Evolutionary conservation across 345 rosid genomes (phyloP).

Genomic region (Dipteronia sinensis): DNA sequence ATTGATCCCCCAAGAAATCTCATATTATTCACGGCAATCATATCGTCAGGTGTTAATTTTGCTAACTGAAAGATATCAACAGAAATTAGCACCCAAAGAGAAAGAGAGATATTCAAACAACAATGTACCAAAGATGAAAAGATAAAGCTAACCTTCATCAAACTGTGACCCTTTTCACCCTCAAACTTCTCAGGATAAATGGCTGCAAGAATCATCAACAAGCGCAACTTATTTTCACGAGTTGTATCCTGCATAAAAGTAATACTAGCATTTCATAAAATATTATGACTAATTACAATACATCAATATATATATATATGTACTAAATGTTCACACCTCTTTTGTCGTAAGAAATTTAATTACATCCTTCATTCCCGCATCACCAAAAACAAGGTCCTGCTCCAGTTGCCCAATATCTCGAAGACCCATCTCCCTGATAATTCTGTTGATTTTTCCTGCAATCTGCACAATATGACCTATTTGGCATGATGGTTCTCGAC

Average conservation of each 20-base stretch:
- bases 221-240: conserved; percentile 88
- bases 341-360: conserved; percentile 78
- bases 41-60: conserved; percentile 77
- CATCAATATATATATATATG: conserved; percentile 10
- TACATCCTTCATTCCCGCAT: conserved; percentile 92
- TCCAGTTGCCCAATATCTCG: conserved; percentile 93
- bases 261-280: background rate
- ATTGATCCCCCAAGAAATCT: conserved; percentile 68
- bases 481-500: background rate
- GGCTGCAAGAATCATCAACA: conserved; percentile 92
- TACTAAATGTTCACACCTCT: conserved; percentile 51
- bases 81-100: background rate
- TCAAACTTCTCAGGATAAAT: conserved; percentile 96
- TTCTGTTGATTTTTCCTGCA: conserved; percentile 82
- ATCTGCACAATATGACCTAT: conserved; percentile 54
- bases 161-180: conserved; percentile 80
- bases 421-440: conserved; percentile 77
- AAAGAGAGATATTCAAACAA: conserved; percentile 17
- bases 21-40: conserved; percentile 94
- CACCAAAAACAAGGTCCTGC: conserved; percentile 97
- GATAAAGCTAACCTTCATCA: conserved; percentile 74
- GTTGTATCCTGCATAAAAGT: conserved; percentile 67
- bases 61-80: conserved; percentile 58
- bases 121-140: background rate
- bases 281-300: background rate